Conservation (phyloP, 108 stramenopile genomes). For the Discostella pseudostelligera region DNA sequence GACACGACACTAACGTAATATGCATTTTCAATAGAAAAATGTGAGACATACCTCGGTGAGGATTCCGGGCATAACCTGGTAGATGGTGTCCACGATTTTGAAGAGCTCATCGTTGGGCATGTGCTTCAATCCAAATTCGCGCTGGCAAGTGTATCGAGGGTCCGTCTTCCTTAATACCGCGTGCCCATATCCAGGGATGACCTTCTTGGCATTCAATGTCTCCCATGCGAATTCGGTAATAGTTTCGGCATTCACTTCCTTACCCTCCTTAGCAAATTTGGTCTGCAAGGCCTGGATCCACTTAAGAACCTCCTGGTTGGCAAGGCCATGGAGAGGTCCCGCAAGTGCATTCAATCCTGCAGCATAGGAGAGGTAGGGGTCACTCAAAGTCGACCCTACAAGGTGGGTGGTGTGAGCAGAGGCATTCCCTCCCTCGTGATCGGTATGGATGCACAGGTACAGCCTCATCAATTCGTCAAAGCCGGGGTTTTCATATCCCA, state of each 20-base stretch:
- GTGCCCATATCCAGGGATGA: slow-evolving; percentile 99
- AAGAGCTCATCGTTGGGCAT: slow-evolving; percentile 98
- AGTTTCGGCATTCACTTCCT: slow-evolving; percentile 94
- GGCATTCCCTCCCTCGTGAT: slow-evolving; percentile 99
- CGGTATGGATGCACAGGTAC: slow-evolving; percentile 99
- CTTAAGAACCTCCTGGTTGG: slow-evolving; percentile 98
- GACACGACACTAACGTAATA: no score
- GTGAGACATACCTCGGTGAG: no score
- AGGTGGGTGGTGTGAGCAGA: slow-evolving; percentile 98
- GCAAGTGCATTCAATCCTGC: slow-evolving; percentile 97
- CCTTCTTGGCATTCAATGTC: slow-evolving; percentile 98
- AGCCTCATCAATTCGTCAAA: slow-evolving; percentile 99
- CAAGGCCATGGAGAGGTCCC: slow-evolving; percentile 97
- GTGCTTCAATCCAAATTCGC: slow-evolving; percentile 99
- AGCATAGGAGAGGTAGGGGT: slow-evolving; percentile 95
- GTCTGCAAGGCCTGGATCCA: slow-evolving; percentile 95
- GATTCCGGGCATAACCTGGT: slow-evolving; percentile 96
- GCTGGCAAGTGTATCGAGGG: slow-evolving; percentile 98
- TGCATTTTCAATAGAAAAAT: no score
- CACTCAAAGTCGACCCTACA: slow-evolving; percentile 94
- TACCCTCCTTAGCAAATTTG: slow-evolving; percentile 93
- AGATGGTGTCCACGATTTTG: slow-evolving; percentile 99
- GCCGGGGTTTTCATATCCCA: slow-evolving; percentile 90
- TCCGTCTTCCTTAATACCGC: slow-evolving; percentile 99
- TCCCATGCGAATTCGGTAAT: slow-evolving; percentile 99